A percentile compares a stretch with the other conserved stretches of the same genome.
Conservation (phyloP, 352 stramenopile species). For the Pythium apleroticum region DNA sequence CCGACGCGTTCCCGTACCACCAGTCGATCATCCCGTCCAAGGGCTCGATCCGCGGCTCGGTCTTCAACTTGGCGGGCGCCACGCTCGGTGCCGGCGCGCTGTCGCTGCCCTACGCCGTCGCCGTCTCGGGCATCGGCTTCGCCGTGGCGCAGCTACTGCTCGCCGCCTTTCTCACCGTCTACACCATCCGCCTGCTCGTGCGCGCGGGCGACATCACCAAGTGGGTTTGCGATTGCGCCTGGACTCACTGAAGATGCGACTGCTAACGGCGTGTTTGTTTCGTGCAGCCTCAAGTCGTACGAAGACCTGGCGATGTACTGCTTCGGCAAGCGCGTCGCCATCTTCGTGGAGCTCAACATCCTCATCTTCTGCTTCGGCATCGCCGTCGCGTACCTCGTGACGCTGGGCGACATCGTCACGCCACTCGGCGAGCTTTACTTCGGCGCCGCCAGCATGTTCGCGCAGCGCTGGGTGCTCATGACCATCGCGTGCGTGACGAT, state of each 20-base stretch:
- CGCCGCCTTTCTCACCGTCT: conserved; percentile 70
- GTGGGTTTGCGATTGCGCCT: conserved; percentile 32
- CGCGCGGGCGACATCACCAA: conserved; percentile 77
- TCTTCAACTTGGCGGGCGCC: conserved; percentile 84
- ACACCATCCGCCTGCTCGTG: conserved; percentile 83
- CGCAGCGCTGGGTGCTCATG: conserved; percentile 81
- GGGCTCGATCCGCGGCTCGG: conserved; percentile 78
- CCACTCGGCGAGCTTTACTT: conserved; percentile 76
- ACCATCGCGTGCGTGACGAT: conserved; percentile 68
- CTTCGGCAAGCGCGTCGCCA: conserved; percentile 80
- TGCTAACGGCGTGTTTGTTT: conserved; percentile 4
- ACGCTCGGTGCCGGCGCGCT: conserved; percentile 77
- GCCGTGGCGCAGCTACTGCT: conserved; percentile 69
- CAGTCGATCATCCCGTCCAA: conserved; percentile 80
- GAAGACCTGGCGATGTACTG: conserved; percentile 83
- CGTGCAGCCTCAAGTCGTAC: conserved; percentile 75
- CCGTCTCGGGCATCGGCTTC: conserved; percentile 77
- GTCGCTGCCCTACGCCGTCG: conserved; percentile 78
- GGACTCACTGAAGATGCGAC: background rate
- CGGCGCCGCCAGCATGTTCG: conserved; percentile 51
- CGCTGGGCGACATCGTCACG: conserved; percentile 78
- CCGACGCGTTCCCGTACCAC: conserved; percentile 70
- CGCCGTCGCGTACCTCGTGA: conserved; percentile 82
- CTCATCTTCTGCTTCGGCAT: conserved; percentile 87
- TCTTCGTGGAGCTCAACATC: conserved; percentile 87